phyloP scores from a whole-genome alignment of 2,329 filamentous ascomycete genomes.

The Calonectria pteridis region DNA sequence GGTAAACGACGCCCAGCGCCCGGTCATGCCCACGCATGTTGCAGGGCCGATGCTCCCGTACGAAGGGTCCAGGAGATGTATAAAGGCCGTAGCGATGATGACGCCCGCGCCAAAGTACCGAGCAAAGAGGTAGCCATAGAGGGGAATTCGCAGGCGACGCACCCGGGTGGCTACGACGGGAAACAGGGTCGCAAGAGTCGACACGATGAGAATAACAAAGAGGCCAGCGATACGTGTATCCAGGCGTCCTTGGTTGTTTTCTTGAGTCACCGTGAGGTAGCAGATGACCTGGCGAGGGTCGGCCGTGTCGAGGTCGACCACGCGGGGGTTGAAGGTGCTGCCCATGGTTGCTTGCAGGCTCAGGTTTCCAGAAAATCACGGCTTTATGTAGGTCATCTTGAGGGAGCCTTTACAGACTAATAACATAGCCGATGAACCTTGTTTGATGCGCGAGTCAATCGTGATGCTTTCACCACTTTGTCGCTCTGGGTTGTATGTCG shows the following conservation, averaged over 20 bases:
- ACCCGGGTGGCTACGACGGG: not conserved
- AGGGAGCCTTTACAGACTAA: not conserved
- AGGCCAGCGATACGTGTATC: not conserved
- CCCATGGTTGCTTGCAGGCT: not conserved
- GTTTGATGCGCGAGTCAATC: not conserved
- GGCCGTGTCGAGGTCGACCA: not conserved
- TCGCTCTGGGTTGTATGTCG: not conserved
- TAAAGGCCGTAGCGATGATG: not conserved
- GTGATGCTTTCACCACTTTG: not conserved
- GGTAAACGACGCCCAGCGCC: not conserved
- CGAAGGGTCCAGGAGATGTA: not conserved
- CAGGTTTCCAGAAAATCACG: not conserved
- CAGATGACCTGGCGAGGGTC: not conserved
- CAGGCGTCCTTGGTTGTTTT: not conserved
- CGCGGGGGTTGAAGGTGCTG: not conserved
- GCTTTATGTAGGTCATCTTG: not conserved
- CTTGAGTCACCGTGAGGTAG: not conserved
- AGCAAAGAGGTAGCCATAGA: slow-evolving; percentile 7
- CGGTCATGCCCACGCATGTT: not conserved
- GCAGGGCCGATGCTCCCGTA: not conserved
- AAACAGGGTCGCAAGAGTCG: not conserved
- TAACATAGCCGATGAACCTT: not conserved
- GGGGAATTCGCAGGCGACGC: not conserved
- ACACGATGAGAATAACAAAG: not conserved
- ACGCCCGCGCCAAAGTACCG: slow-evolving; percentile 1